Evolutionary conservation across 305 asterid genomes (phyloP).

Genomic region (Fraxinus xanthoxyloides): DNA sequence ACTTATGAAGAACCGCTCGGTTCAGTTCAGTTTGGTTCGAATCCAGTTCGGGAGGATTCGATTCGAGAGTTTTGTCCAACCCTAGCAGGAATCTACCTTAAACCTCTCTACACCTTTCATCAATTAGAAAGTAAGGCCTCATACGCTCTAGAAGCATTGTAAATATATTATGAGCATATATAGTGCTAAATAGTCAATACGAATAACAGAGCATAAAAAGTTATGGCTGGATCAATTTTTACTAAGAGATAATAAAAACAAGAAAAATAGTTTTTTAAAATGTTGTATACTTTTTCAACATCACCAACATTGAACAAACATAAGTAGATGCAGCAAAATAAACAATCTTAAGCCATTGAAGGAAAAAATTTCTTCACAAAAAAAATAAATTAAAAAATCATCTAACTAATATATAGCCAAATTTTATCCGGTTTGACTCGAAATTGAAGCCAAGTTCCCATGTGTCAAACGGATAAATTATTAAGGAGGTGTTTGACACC

Average conservation of each 20-base stretch:
- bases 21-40: too few species aligned
- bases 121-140: neutral
- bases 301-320: neutral
- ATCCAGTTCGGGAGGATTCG: too few species aligned
- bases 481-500: too few species aligned
- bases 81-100: neutral
- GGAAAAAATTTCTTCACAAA: neutral
- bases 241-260: neutral
- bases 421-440: neutral
- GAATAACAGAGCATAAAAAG: neutral
- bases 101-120: neutral
- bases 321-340: neutral
- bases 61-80: too few species aligned
- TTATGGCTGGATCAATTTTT: neutral
- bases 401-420: neutral
- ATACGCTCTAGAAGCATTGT: neutral
- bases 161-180: neutral
- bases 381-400: neutral
- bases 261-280: neutral
- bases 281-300: neutral
- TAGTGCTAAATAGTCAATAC: neutral
- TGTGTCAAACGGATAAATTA: neutral
- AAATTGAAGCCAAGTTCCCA: neutral
- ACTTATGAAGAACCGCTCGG: too few species aligned
- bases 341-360: neutral